Percentiles rank a stretch among this genome's conserved stretches.
These are phyloP conservation scores for Castanospermum australe DNA, from an alignment of 306 rosid genomes.

Conservation along the genomic window DNA sequence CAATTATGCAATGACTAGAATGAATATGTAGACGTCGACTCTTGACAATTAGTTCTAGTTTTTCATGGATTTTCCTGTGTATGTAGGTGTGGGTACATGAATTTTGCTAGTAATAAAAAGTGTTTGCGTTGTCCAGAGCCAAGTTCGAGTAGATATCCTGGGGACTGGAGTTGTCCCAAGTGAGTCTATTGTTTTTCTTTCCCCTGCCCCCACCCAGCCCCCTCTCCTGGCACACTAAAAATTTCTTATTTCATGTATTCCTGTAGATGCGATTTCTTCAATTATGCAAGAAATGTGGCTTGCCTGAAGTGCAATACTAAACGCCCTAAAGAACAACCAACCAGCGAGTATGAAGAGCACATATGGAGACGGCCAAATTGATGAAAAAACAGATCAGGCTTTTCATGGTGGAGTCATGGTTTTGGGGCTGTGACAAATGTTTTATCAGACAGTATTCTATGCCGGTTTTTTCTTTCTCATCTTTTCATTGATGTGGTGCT, in stretches of 20 bases:
- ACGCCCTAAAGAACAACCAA: constrained; percentile 36
- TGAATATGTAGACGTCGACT: neutral
- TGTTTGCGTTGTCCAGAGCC: constrained; percentile 67
- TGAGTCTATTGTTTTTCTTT: constrained; percentile 41
- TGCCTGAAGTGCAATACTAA: constrained; percentile 66
- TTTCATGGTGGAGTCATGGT: neutral
- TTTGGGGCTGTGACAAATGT: neutral
- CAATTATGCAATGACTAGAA: constrained; percentile 4
- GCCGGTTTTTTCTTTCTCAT: neutral
- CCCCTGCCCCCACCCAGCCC: neutral
- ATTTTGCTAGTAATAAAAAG: constrained; percentile 65
- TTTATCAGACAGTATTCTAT: neutral
- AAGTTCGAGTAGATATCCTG: constrained; percentile 52
- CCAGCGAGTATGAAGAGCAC: constrained; percentile 37
- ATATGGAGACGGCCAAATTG: constrained; percentile 49
- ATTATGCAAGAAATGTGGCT: constrained; percentile 46
- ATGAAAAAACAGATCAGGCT: neutral
- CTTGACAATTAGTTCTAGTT: neutral
- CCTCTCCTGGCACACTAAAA: too few relatives aligned
- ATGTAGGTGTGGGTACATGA: constrained; percentile 85
- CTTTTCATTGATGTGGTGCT: neutral
- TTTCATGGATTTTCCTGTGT: neutral
- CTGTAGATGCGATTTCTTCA: constrained; percentile 71
- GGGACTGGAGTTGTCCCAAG: constrained; percentile 91
- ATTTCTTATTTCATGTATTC: neutral